Evolutionary conservation across 192 early-diverging fungal species (phyloP).

Genomic region (Cetraspora pellucida): DNA sequence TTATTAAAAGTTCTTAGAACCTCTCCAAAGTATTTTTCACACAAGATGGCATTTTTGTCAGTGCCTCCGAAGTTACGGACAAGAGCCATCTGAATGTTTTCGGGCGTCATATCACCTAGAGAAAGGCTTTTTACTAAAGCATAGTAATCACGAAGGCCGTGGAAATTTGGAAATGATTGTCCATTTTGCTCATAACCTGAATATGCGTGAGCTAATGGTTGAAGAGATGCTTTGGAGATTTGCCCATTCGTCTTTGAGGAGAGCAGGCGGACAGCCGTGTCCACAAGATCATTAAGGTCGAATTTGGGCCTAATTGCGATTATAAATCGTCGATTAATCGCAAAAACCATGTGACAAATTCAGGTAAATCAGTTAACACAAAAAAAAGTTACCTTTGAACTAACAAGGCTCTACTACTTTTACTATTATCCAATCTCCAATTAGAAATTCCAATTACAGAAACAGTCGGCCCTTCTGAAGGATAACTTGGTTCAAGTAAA

Average conservation of each 20-base stretch:
- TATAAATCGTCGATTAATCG: no score
- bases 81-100: constrained; percentile 23
- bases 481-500: constrained; percentile 25
- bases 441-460: constrained; percentile 34
- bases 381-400: constrained; percentile 6
- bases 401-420: constrained; percentile 33
- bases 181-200: constrained; percentile 14
- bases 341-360: no score
- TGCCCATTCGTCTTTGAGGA: background rate
- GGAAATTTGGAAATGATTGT: constrained; percentile 30
- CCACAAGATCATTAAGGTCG: constrained; percentile 16
- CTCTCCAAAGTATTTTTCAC: background rate
- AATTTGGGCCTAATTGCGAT: constrained; percentile 18
- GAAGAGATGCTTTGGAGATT: background rate
- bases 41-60: constrained; percentile 2
- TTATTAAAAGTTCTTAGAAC: constrained; percentile 1
- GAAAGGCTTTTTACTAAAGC: constrained; percentile 27
- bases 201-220: constrained; percentile 24
- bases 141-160: constrained; percentile 34
- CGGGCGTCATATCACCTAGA: background rate
- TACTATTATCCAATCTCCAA: constrained; percentile 35
- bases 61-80: constrained; percentile 34
- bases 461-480: constrained; percentile 12
- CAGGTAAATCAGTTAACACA: no score
- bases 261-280: constrained; percentile 16